Conservation (phyloP, 2,329 filamentous ascomycete genomes). For the Leptosphaerulina australis region DNA sequence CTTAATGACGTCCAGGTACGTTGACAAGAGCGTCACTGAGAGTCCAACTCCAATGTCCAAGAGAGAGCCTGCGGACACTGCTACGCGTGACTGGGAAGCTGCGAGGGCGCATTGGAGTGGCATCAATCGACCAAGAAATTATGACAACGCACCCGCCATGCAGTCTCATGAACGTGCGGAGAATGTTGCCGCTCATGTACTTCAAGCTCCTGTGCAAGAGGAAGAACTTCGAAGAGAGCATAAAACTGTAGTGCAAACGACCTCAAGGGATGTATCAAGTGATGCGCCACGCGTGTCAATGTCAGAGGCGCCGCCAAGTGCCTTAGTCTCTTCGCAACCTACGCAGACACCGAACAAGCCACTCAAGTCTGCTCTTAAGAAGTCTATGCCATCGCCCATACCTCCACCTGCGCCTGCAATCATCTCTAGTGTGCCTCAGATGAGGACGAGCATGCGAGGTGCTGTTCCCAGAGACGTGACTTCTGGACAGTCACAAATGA, state of each 20-base stretch:
- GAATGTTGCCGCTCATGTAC: constrained; percentile 15
- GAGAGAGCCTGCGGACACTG: constrained; percentile 20
- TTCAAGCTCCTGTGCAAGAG: constrained; percentile 21
- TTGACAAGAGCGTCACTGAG: constrained; percentile 25
- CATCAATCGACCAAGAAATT: constrained; percentile 66
- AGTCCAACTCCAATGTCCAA: constrained; percentile 21
- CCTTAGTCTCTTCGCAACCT: constrained; percentile 17
- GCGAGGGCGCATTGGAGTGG: constrained; percentile 74
- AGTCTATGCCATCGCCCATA: constrained; percentile 34
- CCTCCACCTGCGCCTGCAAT: constrained; percentile 18
- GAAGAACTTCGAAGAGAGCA: constrained; percentile 9
- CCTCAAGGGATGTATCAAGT: background rate
- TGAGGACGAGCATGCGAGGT: constrained; percentile 48
- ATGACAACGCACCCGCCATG: constrained; percentile 29
- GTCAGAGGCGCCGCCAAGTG: constrained; percentile 8
- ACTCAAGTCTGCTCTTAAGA: constrained; percentile 51
- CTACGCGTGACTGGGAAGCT: constrained; percentile 67
- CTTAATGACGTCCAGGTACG: constrained; percentile 34
- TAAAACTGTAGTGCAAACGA: background rate
- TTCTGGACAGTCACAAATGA: constrained; percentile 34
- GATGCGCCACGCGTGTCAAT: constrained; percentile 2
- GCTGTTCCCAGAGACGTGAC: constrained; percentile 8
- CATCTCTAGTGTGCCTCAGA: constrained; percentile 34
- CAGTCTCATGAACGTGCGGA: constrained; percentile 5
- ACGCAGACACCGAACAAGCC: constrained; percentile 38